Evolutionary conservation across 495 filamentous ascomycete species (phyloP).

Genomic region (Aspergillus indologenus): DNA sequence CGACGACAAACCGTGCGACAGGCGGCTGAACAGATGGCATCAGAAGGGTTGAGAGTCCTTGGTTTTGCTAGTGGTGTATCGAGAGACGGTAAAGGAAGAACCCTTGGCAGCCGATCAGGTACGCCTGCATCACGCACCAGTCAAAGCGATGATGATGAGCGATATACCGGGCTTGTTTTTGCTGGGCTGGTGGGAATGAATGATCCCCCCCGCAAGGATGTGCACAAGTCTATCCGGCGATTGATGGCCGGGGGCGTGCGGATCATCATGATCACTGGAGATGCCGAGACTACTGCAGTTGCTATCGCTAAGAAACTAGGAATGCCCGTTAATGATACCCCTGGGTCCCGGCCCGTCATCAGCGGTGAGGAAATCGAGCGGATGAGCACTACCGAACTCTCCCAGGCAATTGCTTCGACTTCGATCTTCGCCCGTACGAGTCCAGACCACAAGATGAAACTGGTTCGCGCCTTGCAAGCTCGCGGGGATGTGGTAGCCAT

Average conservation of each 20-base stretch:
- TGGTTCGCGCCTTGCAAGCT: slow-evolving; percentile 83
- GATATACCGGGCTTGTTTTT: slow-evolving; percentile 81
- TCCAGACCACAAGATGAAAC: slow-evolving; percentile 97
- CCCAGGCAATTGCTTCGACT: slow-evolving; percentile 77
- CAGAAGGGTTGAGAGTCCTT: slow-evolving; percentile 85
- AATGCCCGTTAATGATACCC: slow-evolving; percentile 64
- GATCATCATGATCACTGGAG: slow-evolving; percentile 98
- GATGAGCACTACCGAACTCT: slow-evolving; percentile 81
- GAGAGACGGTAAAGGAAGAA: slow-evolving; percentile 30
- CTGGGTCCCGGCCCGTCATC: slow-evolving; percentile 63
- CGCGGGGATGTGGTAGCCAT: slow-evolving; percentile 97
- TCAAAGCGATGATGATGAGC: slow-evolving; percentile 59
- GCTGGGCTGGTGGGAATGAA: slow-evolving; percentile 95
- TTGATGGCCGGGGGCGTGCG: slow-evolving; percentile 92
- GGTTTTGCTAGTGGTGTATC: slow-evolving; percentile 80
- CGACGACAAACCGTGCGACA: slow-evolving; percentile 69
- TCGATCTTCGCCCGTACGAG: slow-evolving; percentile 95
- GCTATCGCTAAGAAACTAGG: slow-evolving; percentile 91
- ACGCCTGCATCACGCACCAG: slow-evolving; percentile 47
- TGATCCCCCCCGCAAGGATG: slow-evolving; percentile 86
- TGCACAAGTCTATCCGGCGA: slow-evolving; percentile 83
- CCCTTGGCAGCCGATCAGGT: slow-evolving; percentile 44
- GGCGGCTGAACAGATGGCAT: slow-evolving; percentile 87
- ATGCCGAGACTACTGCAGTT: slow-evolving; percentile 88
- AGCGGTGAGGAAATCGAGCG: slow-evolving; percentile 85